Conservation (phyloP, 1,139 yeast genomes). For the Geotrichum bryndzae region DNA sequence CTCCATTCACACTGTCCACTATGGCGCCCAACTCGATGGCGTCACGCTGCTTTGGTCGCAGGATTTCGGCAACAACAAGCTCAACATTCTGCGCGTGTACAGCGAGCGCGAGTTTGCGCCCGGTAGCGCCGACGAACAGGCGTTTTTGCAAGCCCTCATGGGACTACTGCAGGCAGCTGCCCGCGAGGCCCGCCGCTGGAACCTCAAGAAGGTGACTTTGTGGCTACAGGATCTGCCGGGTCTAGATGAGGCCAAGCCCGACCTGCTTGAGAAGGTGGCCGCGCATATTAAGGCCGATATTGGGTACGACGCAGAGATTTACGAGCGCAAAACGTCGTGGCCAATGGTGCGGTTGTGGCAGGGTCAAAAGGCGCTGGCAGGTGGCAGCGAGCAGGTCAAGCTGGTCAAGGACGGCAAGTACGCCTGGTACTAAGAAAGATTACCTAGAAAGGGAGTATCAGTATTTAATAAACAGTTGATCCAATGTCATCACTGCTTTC, state of each 20-base stretch:
- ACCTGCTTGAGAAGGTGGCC: slow-evolving; percentile 5
- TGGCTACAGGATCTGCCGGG: slow-evolving; percentile 31
- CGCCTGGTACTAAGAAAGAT: slow-evolving; percentile 28
- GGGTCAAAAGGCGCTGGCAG: slow-evolving; percentile 4
- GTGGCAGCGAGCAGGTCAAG: slow-evolving; percentile 16
- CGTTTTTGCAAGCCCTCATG: slow-evolving; percentile 17
- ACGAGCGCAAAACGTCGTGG: slow-evolving; percentile 25
- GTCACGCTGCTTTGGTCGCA: slow-evolving; percentile 45
- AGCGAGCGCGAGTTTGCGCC: slow-evolving; percentile 12
- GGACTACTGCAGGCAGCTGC: slow-evolving; percentile 27
- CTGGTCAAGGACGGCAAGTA: slow-evolving; percentile 32
- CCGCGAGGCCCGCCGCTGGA: slow-evolving; percentile 27
- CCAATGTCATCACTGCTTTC: neutral
- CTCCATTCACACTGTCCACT: slow-evolving; percentile 22
- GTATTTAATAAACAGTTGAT: too few species aligned
- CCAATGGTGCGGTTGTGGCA: slow-evolving; percentile 26
- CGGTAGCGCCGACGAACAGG: neutral
- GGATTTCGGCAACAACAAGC: slow-evolving; percentile 38
- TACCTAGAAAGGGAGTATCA: neutral
- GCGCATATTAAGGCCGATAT: neutral
- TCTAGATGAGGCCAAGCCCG: slow-evolving; percentile 3
- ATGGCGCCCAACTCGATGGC: slow-evolving; percentile 35
- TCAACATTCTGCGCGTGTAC: slow-evolving; percentile 33
- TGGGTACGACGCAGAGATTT: slow-evolving; percentile 10
- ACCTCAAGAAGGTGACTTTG: slow-evolving; percentile 20